A percentile compares a stretch with the other conserved stretches of the same genome.
These are phyloP conservation scores for Gentiana dahurica DNA, from an alignment of 257 asterid species.

Conservation along the genomic window DNA sequence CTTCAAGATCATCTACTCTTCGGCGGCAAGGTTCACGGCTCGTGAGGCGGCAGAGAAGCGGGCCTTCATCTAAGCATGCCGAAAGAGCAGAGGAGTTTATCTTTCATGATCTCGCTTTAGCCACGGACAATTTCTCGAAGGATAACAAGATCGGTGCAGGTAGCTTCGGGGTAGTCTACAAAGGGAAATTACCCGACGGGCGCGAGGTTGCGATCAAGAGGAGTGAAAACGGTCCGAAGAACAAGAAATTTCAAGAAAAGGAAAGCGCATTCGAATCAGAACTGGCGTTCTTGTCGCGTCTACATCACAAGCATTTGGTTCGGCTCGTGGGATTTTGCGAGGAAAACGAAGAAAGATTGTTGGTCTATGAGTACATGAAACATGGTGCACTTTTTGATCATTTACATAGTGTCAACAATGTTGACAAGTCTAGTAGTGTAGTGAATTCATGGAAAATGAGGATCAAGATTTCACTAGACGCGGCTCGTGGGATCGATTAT, in stretches of 20 bases:
- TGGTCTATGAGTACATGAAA: slow-evolving; percentile 82
- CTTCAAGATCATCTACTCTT: slow-evolving; percentile 70
- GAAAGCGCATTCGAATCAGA: slow-evolving; percentile 85
- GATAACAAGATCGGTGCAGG: slow-evolving; percentile 82
- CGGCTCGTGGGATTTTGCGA: slow-evolving; percentile 68
- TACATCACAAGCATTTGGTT: slow-evolving; percentile 91
- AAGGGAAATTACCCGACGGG: slow-evolving; percentile 56
- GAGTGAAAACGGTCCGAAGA: slow-evolving; percentile 48
- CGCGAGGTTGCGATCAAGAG: slow-evolving; percentile 81
- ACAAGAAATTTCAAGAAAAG: slow-evolving; percentile 67
- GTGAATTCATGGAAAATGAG: slow-evolving; percentile 79
- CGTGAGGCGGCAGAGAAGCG: slow-evolving; percentile 85
- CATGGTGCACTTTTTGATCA: slow-evolving; percentile 82
- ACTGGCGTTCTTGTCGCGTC: slow-evolving; percentile 61
- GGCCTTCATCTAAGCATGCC: slow-evolving; percentile 60
- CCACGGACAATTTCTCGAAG: slow-evolving; percentile 49
- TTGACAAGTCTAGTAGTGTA: slow-evolving; percentile 32
- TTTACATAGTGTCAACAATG: slow-evolving; percentile 51
- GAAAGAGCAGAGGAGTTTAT: slow-evolving; percentile 68
- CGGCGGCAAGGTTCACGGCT: slow-evolving; percentile 70
- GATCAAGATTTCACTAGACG: slow-evolving; percentile 67
- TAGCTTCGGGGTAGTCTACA: slow-evolving; percentile 74
- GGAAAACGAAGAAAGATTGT: slow-evolving; percentile 63
- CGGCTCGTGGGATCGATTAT: slow-evolving; percentile 81
- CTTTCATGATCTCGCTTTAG: slow-evolving; percentile 48